These are phyloP conservation scores for Debaryomyces sp. DNA, from an alignment of 1,139 yeast species.

Conservation along the genomic window DNA sequence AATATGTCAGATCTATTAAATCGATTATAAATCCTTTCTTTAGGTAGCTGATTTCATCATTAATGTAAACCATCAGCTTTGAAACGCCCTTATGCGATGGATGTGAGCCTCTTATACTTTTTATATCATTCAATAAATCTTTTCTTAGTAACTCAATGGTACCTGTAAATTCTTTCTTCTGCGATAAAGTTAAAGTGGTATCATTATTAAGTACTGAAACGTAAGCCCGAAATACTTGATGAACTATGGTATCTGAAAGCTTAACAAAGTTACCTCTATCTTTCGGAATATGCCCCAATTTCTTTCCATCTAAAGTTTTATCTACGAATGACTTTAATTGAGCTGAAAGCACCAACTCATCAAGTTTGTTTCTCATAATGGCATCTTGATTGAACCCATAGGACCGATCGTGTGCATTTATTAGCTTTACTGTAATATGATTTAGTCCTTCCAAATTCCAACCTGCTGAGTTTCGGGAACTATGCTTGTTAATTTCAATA, in stretches of 20 bases:
- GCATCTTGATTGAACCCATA: slow-evolving; percentile 25
- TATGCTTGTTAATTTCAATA: not conserved
- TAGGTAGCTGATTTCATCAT: slow-evolving; percentile 27
- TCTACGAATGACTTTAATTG: slow-evolving; percentile 18
- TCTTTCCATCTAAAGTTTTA: slow-evolving; percentile 11
- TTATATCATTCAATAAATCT: slow-evolving; percentile 14
- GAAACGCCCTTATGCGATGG: slow-evolving; percentile 9
- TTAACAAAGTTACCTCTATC: slow-evolving; percentile 26
- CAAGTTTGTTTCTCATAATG: slow-evolving; percentile 7
- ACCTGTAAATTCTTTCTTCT: slow-evolving; percentile 12
- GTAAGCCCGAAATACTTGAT: slow-evolving; percentile 18
- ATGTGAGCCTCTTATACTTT: slow-evolving; percentile 9
- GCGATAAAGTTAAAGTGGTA: slow-evolving; percentile 1
- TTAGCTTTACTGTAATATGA: slow-evolving; percentile 18
- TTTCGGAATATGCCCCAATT: slow-evolving; percentile 11
- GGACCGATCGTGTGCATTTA: slow-evolving; percentile 22
- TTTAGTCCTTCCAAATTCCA: slow-evolving; percentile 15
- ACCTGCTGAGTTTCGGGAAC: not conserved
- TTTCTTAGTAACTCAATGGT: slow-evolving; percentile 13
- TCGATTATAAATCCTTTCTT: slow-evolving; percentile 28
- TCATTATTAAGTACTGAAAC: slow-evolving; percentile 15
- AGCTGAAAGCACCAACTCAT: slow-evolving; percentile 15
- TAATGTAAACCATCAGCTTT: slow-evolving; percentile 17
- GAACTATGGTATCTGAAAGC: slow-evolving; percentile 22
- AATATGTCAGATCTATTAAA: slow-evolving; percentile 12